A percentile compares a stretch with the other conserved stretches of the same genome.
Evolutionary conservation across 2,329 filamentous ascomycete genomes (phyloP).

Genomic region (Fusarium sp.): DNA sequence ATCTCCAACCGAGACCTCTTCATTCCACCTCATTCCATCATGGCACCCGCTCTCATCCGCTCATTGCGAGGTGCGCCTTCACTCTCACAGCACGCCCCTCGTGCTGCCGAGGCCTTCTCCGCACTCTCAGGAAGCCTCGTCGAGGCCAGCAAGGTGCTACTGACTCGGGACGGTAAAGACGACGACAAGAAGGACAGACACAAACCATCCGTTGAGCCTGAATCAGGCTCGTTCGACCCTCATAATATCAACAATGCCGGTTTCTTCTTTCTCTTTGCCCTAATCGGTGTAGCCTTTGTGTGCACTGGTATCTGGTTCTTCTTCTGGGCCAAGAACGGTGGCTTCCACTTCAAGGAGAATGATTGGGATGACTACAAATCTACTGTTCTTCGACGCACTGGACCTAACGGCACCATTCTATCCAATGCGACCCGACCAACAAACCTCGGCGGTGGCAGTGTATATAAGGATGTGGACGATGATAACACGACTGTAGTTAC

Average conservation of each 20-base stretch:
- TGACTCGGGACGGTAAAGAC: slow-evolving; percentile 54
- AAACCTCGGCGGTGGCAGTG: slow-evolving; percentile 86
- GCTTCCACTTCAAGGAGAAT: slow-evolving; percentile 84
- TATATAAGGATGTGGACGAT: slow-evolving; percentile 77
- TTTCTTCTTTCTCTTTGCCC: slow-evolving; percentile 86
- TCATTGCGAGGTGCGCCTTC: slow-evolving; percentile 50
- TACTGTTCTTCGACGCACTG: slow-evolving; percentile 88
- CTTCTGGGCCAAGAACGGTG: slow-evolving; percentile 97
- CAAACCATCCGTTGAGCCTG: slow-evolving; percentile 55
- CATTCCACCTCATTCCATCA: slow-evolving; percentile 40
- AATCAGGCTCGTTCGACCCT: slow-evolving; percentile 64
- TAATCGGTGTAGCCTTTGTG: slow-evolving; percentile 84
- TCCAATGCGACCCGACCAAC: slow-evolving; percentile 86
- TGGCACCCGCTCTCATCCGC: slow-evolving; percentile 58
- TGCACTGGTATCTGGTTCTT: slow-evolving; percentile 93
- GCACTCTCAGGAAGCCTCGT: slow-evolving; percentile 57
- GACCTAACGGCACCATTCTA: slow-evolving; percentile 88
- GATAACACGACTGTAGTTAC: slow-evolving; percentile 61
- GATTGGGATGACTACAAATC: slow-evolving; percentile 99
- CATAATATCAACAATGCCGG: slow-evolving; percentile 73
- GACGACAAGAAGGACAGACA: slow-evolving; percentile 41
- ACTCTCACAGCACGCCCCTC: slow-evolving; percentile 29
- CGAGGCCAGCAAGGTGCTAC: slow-evolving; percentile 57
- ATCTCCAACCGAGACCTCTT: slow-evolving; percentile 35
- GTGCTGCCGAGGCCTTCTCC: slow-evolving; percentile 43